phyloP scores from a whole-genome alignment of 2,329 filamentous ascomycete species.

The Coniochaeta pulveracea region DNA sequence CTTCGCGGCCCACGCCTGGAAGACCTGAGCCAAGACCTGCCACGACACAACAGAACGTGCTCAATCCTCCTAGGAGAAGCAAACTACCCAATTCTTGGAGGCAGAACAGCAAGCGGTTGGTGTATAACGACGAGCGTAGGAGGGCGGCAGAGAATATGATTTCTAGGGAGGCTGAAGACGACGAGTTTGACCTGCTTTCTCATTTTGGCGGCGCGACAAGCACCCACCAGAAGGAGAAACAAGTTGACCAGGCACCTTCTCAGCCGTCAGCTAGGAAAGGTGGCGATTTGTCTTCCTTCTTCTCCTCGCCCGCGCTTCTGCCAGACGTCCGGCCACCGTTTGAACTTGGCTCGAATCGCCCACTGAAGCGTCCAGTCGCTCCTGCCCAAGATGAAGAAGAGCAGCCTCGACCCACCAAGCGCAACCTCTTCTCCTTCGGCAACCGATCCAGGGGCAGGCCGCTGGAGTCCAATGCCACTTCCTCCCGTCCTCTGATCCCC shows the following conservation, averaged over 20 bases:
- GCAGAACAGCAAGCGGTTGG: constrained; percentile 17
- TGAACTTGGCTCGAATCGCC: no score
- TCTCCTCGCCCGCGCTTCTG: constrained; percentile 40
- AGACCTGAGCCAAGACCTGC: constrained; percentile 11
- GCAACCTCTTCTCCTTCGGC: background rate
- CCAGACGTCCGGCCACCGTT: constrained; percentile 16
- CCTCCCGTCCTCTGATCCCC: constrained; percentile 12
- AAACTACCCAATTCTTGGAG: constrained; percentile 26
- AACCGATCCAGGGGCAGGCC: constrained; percentile 2
- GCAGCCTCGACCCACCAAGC: constrained; percentile 4
- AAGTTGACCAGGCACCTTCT: constrained; percentile 6
- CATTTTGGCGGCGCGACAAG: constrained; percentile 12
- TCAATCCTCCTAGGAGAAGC: constrained; percentile 16
- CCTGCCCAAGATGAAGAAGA: background rate
- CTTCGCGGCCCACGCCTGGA: constrained; percentile 31
- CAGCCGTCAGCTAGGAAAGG: constrained; percentile 20
- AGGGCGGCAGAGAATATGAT: constrained; percentile 9
- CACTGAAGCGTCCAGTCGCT: background rate
- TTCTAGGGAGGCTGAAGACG: constrained; percentile 14
- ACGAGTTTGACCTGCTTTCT: constrained; percentile 34
- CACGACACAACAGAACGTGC: constrained; percentile 6
- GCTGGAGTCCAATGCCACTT: background rate
- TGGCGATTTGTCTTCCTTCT: constrained; percentile 42
- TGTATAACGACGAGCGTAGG: constrained; percentile 19
- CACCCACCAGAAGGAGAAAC: background rate